Evolutionary conservation across 495 filamentous ascomycete species (phyloP).

Genomic region (Penicillium antarcticum): DNA sequence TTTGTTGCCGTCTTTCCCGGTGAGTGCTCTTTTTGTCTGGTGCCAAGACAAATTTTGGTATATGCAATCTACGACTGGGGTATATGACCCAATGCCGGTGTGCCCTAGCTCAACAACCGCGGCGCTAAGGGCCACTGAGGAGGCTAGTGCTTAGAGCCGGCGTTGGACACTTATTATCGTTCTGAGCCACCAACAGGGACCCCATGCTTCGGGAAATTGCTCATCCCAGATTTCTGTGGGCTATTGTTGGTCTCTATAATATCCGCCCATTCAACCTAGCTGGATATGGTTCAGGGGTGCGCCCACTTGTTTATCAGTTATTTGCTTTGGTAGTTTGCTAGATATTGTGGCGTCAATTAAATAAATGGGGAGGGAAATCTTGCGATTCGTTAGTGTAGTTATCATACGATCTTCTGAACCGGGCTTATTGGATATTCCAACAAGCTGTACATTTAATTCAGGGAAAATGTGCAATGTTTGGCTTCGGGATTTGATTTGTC

Average conservation of each 20-base stretch:
- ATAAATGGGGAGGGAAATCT: neutral
- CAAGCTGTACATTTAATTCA: neutral
- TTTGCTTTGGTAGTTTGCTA: neutral
- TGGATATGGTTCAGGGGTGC: neutral
- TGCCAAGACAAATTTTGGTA: too few species aligned
- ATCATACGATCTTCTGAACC: neutral
- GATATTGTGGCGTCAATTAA: neutral
- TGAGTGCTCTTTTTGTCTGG: too few species aligned
- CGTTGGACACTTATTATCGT: neutral
- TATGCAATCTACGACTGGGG: too few species aligned
- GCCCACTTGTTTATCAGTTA: neutral
- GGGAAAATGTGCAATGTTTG: too few species aligned
- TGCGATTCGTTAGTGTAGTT: slow-evolving; percentile 2
- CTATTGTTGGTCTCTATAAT: neutral
- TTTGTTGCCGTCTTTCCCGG: too few species aligned
- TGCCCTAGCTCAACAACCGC: neutral
- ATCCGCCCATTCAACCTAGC: neutral
- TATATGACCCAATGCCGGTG: too few species aligned
- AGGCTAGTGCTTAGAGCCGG: neutral
- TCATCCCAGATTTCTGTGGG: neutral
- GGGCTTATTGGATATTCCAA: neutral
- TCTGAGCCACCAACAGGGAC: slow-evolving; percentile 5
- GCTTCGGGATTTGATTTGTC: too few species aligned
- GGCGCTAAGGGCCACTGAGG: neutral
- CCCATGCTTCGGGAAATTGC: neutral